Evolutionary conservation across 768 basidiomycete genomes (phyloP).

Genomic region (Lepiota subincarnata): DNA sequence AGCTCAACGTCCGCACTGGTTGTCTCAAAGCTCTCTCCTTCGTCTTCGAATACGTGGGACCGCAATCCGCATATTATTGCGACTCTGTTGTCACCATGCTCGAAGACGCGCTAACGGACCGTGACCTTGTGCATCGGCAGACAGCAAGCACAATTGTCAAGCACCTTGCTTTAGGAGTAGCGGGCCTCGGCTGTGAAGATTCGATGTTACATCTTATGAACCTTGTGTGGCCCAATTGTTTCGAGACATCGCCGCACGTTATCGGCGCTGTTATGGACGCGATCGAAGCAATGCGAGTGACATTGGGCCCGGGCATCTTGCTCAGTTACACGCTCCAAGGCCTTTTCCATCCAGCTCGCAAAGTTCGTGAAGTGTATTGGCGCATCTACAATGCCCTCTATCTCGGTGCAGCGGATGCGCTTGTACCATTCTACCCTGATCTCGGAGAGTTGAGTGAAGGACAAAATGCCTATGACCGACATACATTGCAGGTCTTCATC

Average conservation of each 20-base stretch:
- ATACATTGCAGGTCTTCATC: constrained; percentile 81
- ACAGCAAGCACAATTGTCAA: constrained; percentile 98
- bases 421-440: constrained; percentile 95
- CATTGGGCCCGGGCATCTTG: constrained; percentile 89
- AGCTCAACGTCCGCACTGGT: constrained; percentile 97
- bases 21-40: constrained; percentile 98
- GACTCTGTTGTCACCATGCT: constrained; percentile 98
- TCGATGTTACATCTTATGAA: constrained; percentile 98
- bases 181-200: constrained; percentile 96
- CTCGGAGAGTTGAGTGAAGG: constrained; percentile 88
- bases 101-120: constrained; percentile 96
- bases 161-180: constrained; percentile 94
- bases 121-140: constrained; percentile 97
- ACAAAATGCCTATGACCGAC: constrained; percentile 83
- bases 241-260: constrained; percentile 97
- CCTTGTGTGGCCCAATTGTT: constrained; percentile 98
- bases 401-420: constrained; percentile 82
- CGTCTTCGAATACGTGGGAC: constrained; percentile 98
- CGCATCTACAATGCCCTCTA: constrained; percentile 93
- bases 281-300: constrained; percentile 95
- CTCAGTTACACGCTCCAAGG: constrained; percentile 93
- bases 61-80: constrained; percentile 93
- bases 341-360: constrained; percentile 94
- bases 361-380: constrained; percentile 98
- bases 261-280: constrained; percentile 99